Conservation (phyloP, 1,284 basidiomycete species). For the Cryptococcus deneoformans region DNA sequence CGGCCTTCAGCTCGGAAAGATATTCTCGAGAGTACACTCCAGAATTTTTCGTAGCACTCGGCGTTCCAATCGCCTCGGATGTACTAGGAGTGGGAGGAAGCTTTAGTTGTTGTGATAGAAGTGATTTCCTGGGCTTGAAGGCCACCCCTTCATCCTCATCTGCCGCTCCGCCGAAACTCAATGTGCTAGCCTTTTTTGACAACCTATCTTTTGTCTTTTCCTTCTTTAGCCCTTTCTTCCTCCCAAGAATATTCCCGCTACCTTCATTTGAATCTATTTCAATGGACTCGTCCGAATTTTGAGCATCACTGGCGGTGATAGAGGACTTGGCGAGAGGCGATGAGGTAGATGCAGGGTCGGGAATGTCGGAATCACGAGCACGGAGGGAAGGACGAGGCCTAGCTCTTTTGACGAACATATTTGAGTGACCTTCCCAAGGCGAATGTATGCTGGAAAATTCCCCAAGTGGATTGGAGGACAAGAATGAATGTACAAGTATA, state of each 20-base stretch:
- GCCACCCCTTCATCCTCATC: conserved; percentile 18
- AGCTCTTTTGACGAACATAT: conserved; percentile 47
- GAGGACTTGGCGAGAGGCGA: conserved; percentile 30
- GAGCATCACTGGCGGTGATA: conserved; percentile 20
- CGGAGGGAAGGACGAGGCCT: conserved; percentile 39
- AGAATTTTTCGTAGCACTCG: conserved; percentile 8
- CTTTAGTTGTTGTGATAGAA: conserved; percentile 46
- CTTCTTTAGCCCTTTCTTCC: conserved; percentile 43
- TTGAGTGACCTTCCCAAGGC: not conserved
- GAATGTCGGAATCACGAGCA: conserved; percentile 30
- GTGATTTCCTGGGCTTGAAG: conserved; percentile 48
- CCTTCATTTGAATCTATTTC: conserved; percentile 18
- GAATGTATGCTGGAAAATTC: no score
- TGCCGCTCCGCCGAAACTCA: conserved; percentile 76
- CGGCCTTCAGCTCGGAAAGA: conserved; percentile 77
- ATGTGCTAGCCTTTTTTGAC: conserved; percentile 37
- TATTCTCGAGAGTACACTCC: conserved; percentile 67
- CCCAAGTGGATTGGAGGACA: no score
- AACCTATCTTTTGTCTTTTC: conserved; percentile 54
- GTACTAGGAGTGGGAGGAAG: conserved; percentile 33
- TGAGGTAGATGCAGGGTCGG: conserved; percentile 17
- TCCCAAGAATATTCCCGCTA: conserved; percentile 41
- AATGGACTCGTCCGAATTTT: conserved; percentile 8
- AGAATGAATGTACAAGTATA: no score
- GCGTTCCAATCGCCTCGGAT: conserved; percentile 52